Evolutionary conservation across 2,329 filamentous ascomycete genomes (phyloP), one percentile per base, ranked within the genome.

Genomic region (Ascocoryne sarcoides): DNA sequence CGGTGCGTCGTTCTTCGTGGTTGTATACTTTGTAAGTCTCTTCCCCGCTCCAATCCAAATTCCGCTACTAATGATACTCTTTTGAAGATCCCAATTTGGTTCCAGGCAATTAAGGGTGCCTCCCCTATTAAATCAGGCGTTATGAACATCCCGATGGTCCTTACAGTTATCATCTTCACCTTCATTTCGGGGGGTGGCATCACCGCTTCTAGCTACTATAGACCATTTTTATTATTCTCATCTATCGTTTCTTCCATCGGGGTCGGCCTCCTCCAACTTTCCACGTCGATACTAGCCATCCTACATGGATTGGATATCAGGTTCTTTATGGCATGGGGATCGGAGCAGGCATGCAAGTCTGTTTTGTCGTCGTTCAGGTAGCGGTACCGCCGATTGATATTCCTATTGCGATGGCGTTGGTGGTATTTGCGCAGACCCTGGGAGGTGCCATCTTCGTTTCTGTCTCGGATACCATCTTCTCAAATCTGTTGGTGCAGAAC

Each of bases 401-500:
- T 10, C 51, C 63, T 2, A 34, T 59, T 18, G 54, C 51, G 5
- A 56, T 60, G 34, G 52, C 62, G 4, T 45, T 59, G 7, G 37
- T 64, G 3, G 50, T 63, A 18, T 64, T 65, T 45, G 38, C 49
- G 23, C 55, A 60, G 37, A 50, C 48, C 5, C 50, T 63, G 26
- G 55, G 53, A 12, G 59, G 54, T 10, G 50, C 60, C 1, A 21
- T 63, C 2, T 58, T 54, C 42, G 46, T 62, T 23, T 50, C 49
- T 19, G 28, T 60, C 23, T 52, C 48, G 5, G 39, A 61, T 12
- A 55, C 53, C 2, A 54, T 60, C 14, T 62, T 63, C 48, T 52
- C 29, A 15, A 37, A 38, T 14, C 72, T 69, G 1, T 64, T 84
- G 18, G 62, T 75, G 36, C 58, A 66, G 5, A 65, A 71, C 32